phyloP scores from a whole-genome alignment of 176 grass and related monocot genomes.

The Triticum urartu region DNA sequence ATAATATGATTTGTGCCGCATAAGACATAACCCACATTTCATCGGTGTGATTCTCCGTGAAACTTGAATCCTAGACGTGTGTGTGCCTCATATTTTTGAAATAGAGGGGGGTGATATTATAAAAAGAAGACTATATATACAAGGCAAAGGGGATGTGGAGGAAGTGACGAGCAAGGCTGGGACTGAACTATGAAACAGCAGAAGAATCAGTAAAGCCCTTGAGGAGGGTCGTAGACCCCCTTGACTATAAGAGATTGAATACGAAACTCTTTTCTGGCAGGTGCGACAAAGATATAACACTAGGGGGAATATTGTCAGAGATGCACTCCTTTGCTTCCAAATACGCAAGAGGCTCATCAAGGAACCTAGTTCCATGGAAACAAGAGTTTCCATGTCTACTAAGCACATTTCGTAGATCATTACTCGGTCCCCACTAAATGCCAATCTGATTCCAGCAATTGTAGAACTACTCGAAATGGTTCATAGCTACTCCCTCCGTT shows the following conservation, averaged over 20 bases:
- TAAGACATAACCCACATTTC: not conserved
- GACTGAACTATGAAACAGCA: not conserved
- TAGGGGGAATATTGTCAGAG: not conserved
- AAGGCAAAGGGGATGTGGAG: not conserved
- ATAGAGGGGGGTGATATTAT: not conserved
- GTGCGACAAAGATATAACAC: constrained; percentile 8
- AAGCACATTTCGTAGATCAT: not conserved
- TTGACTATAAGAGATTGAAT: constrained; percentile 2
- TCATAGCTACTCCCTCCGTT: not conserved
- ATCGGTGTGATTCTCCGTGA: not conserved
- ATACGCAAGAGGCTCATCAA: not conserved
- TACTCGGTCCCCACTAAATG: not conserved
- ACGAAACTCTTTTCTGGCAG: not conserved
- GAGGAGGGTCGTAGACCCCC: not conserved
- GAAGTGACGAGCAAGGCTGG: not conserved
- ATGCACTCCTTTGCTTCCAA: constrained; percentile 10
- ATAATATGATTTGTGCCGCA: not conserved
- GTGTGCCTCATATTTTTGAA: not conserved
- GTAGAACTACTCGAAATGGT: not conserved
- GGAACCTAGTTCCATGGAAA: not conserved
- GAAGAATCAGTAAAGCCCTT: not conserved
- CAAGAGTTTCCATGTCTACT: not conserved
- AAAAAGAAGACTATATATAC: not conserved
- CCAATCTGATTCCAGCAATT: not conserved
- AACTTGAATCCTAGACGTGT: not conserved